A percentile compares a stretch with the other conserved stretches of the same genome.
Conservation (phyloP, 805 yeast species). For the Cyberlindnera saturnus region DNA sequence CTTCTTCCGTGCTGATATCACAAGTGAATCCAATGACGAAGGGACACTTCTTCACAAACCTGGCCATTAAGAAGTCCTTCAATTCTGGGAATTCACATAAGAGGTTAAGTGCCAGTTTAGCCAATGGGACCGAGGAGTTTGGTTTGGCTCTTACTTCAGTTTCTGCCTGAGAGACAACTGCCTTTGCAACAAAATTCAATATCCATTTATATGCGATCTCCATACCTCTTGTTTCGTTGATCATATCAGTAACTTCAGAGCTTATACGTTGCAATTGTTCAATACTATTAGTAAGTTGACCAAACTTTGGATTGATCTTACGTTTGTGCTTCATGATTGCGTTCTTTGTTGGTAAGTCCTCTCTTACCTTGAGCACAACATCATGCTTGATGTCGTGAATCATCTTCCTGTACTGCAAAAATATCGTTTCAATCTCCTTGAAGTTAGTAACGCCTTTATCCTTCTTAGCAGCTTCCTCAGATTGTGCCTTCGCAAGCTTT, state of each 20-base stretch:
- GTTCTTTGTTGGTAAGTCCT: slow-evolving; percentile 48
- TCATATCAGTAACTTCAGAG: slow-evolving; percentile 42
- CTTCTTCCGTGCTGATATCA: slow-evolving; percentile 71
- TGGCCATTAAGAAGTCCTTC: slow-evolving; percentile 46
- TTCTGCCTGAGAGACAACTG: slow-evolving; percentile 86
- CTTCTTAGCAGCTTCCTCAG: slow-evolving; percentile 17
- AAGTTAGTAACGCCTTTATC: slow-evolving; percentile 31
- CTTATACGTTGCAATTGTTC: slow-evolving; percentile 50
- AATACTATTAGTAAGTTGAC: slow-evolving; percentile 76
- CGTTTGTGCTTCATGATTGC: slow-evolving; percentile 57
- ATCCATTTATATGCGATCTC: slow-evolving; percentile 64
- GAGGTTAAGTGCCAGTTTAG: slow-evolving; percentile 52
- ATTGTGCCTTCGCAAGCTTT: slow-evolving; percentile 6
- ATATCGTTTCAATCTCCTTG: slow-evolving; percentile 34
- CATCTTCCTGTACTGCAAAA: slow-evolving; percentile 41
- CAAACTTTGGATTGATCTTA: slow-evolving; percentile 81
- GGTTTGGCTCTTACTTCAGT: slow-evolving; percentile 82
- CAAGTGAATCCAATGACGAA: slow-evolving; percentile 78
- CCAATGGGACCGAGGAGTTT: slow-evolving; percentile 74
- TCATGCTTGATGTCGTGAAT: slow-evolving; percentile 54
- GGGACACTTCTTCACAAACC: slow-evolving; percentile 91
- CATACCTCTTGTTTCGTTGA: slow-evolving; percentile 41
- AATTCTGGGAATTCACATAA: slow-evolving; percentile 41
- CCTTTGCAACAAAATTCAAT: slow-evolving; percentile 77
- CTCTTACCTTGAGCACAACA: slow-evolving; percentile 49